Base-by-base conservation (phyloP, 345 rosid genomes). In the Cardamine resedifolia region DNA sequence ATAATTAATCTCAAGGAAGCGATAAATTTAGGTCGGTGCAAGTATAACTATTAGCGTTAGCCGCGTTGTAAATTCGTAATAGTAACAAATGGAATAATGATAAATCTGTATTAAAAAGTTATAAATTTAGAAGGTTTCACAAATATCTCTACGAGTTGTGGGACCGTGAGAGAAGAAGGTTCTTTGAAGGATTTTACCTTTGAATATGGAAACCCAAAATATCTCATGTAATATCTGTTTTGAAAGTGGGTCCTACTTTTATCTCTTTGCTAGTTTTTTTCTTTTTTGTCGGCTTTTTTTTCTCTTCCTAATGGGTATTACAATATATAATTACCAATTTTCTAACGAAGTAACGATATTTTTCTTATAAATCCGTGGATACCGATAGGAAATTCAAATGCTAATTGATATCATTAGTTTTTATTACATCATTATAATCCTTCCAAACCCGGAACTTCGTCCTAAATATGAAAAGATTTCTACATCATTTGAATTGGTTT, bases 221-320 rank as follows among this genome's bases (percentile, higher is more conserved):
- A 64, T 72, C 68, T 60, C 44, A 72, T 62, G 63, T 72, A 57
- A 62, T 41, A 55, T 72, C 47, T 63, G 76, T 53, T 62, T 48
- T 38, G 16, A 15, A 24, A 50, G 26, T 61, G 68, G 61, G 68
- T 38, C 68, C 51, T 30, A 20, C 21, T 49, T 45, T 19, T 49
- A 18, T 49, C 15, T 49, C 6, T 36, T 21, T 59, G 39, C 58
- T 48, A 12, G 4, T 60, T 15, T 20, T 27, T 61, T 28, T 71
- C 61, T 28, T 71, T n/a, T n/a, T n/a, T n/a, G n/a, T n/a, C n/a
- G n/a, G n/a, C n/a, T n/a, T n/a, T n/a, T n/a, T n/a, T n/a, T n/a
- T n/a, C n/a, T n/a, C n/a, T n/a, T n/a, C n/a, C n/a, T n/a, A 6
- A 24, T 4, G 4, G 21, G 59, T 28, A 16, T 27, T 28, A 55